Percentiles rank a stretch among this genome's conserved stretches.
These are phyloP conservation scores for Diplotaxis tenuifolia DNA, from an alignment of 345 rosid species.

Conservation along the genomic window DNA sequence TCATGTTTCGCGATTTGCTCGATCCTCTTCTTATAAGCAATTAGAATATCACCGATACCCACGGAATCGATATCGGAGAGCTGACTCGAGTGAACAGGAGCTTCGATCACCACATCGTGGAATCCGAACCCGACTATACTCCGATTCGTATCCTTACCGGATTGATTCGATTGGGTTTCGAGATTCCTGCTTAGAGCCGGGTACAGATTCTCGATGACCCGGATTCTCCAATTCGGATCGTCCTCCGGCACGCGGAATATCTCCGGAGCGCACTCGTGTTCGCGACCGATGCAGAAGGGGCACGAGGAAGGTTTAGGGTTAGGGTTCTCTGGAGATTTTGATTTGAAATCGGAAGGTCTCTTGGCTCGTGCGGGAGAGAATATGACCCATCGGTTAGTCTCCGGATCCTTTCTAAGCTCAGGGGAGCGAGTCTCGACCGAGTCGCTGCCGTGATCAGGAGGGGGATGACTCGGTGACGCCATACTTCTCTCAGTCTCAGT, in stretches of 20 bases:
- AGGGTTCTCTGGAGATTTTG: constrained; percentile 50
- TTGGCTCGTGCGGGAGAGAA: constrained; percentile 76
- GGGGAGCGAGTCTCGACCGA: constrained; percentile 43
- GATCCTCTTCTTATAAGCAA: constrained; percentile 69
- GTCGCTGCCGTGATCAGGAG: constrained; percentile 26
- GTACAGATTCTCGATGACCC: constrained; percentile 86
- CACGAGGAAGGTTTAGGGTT: constrained; percentile 41
- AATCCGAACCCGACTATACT: constrained; percentile 61
- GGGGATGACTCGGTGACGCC: constrained; percentile 36
- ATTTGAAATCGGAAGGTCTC: constrained; percentile 77
- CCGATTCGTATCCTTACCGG: constrained; percentile 16
- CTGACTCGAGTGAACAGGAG: constrained; percentile 68
- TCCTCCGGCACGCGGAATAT: constrained; percentile 72
- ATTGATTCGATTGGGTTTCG: constrained; percentile 25
- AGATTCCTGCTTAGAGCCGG: constrained; percentile 68
- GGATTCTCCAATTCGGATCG: constrained; percentile 60
- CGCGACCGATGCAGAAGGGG: constrained; percentile 84
- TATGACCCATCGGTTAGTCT: constrained; percentile 67
- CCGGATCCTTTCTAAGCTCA: constrained; percentile 63
- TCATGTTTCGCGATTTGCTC: constrained; percentile 51
- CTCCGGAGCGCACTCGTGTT: constrained; percentile 80
- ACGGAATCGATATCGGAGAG: constrained; percentile 51
- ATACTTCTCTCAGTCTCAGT: constrained; percentile 4
- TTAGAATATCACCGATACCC: constrained; percentile 62
- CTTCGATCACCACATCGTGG: constrained; percentile 86